Conservation (phyloP, 2,329 filamentous ascomycete species). For the Beauveria rudraprayagi region DNA sequence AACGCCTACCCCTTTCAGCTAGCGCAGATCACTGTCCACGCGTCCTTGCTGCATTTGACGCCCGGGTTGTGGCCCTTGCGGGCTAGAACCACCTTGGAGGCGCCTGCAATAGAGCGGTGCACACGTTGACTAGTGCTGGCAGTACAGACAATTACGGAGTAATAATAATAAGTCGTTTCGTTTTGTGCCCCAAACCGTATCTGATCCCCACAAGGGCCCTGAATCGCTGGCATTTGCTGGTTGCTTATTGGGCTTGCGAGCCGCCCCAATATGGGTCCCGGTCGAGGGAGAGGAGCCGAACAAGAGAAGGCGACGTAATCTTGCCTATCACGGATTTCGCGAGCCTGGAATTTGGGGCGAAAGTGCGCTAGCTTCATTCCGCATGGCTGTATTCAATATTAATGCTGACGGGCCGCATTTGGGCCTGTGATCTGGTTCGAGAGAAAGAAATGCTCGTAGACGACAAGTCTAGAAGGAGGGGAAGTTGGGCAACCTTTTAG, state of each 20-base stretch:
- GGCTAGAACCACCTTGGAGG: conserved; percentile 1
- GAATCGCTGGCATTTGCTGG: neutral
- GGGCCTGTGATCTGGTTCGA: neutral
- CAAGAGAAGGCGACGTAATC: neutral
- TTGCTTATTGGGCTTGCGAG: neutral
- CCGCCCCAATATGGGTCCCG: neutral
- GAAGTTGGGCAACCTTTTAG: neutral
- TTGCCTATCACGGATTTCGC: neutral
- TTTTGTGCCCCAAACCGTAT: neutral
- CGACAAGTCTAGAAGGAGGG: neutral
- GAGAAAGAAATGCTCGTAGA: neutral
- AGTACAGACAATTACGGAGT: neutral
- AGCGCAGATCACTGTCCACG: conserved; percentile 9
- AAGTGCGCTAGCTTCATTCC: neutral
- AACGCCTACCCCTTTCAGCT: neutral
- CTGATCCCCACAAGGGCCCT: neutral
- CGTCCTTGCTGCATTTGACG: conserved; percentile 5
- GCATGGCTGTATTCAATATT: neutral
- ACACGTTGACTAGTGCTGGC: neutral
- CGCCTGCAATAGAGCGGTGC: neutral
- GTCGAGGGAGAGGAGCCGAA: neutral
- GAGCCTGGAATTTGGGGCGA: neutral
- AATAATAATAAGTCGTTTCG: no score
- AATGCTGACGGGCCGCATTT: neutral
- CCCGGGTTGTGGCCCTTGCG: neutral